Evolutionary conservation across 2,329 filamentous ascomycete genomes (phyloP).

Genomic region (Lojkania enalia): DNA sequence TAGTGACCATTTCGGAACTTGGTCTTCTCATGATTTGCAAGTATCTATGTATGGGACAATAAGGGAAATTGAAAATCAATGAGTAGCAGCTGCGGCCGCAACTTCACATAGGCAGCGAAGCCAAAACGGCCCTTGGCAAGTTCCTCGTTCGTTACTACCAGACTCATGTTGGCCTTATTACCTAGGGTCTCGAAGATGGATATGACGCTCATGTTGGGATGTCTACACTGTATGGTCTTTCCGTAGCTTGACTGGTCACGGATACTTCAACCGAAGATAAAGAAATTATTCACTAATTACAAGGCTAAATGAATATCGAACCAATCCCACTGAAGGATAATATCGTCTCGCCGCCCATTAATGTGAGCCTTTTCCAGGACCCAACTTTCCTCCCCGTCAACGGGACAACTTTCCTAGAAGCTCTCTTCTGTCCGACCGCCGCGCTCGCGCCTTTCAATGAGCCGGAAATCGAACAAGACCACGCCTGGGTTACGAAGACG

Average conservation of each 20-base stretch:
- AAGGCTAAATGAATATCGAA: slow-evolving; percentile 1
- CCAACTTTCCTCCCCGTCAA: background rate
- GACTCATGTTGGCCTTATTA: background rate
- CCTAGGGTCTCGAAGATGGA: background rate
- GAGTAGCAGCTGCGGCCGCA: background rate
- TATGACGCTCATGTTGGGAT: background rate
- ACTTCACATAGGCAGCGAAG: background rate
- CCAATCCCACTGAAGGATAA: slow-evolving; percentile 1
- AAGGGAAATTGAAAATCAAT: background rate
- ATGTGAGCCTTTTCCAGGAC: slow-evolving; percentile 1
- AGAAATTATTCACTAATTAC: background rate
- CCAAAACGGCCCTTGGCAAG: background rate
- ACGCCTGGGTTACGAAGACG: slow-evolving; percentile 3
- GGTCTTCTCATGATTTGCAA: slow-evolving; percentile 5
- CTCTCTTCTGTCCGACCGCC: slow-evolving; percentile 1
- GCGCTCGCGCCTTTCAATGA: slow-evolving; percentile 3
- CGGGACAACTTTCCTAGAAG: background rate
- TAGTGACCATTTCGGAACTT: background rate
- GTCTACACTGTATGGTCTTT: slow-evolving; percentile 6
- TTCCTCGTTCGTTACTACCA: slow-evolving; percentile 4
- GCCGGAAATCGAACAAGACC: slow-evolving; percentile 1
- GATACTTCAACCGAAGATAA: background rate
- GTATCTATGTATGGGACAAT: background rate
- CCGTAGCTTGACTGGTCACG: background rate
- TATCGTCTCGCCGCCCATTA: background rate